Conservation (phyloP, 2,329 filamentous ascomycete species). For the Coniochaeta sp. region DNA sequence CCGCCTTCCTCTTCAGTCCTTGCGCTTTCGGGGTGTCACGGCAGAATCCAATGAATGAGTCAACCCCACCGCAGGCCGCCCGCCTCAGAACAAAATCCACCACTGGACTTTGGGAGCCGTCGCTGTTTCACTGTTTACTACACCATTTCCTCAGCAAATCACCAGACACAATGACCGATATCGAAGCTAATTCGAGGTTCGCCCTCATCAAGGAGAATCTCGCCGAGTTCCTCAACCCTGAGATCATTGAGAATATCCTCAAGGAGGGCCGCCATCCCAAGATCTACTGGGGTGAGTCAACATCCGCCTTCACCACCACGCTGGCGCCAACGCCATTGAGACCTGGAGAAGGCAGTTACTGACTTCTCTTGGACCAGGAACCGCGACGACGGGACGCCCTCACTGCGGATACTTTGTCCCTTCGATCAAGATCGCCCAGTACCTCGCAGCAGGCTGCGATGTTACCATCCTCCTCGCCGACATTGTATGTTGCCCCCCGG, state of each 20-base stretch:
- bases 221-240: conserved; percentile 73
- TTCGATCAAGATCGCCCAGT: conserved; percentile 82
- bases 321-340: background rate
- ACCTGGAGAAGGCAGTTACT: background rate
- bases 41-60: background rate
- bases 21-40: background rate
- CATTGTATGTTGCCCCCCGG: conserved; percentile 61
- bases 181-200: conserved; percentile 44
- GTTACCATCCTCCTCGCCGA: conserved; percentile 73
- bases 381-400: conserved; percentile 73
- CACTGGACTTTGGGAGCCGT: background rate
- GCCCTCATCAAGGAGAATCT: conserved; percentile 74
- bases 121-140: background rate
- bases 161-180: conserved; percentile 9
- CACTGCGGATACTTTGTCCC: conserved; percentile 88
- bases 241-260: conserved; percentile 71
- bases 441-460: conserved; percentile 77
- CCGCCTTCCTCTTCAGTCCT: background rate
- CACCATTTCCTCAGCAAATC: background rate
- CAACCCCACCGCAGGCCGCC: conserved; percentile 1
- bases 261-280: conserved; percentile 64
- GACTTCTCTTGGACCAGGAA: conserved; percentile 37
- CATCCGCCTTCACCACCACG: conserved; percentile 2
- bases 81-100: background rate
- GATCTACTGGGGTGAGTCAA: conserved; percentile 72